Conservation (phyloP, 2,329 filamentous ascomycete genomes). For the Fusarium floridanum region DNA sequence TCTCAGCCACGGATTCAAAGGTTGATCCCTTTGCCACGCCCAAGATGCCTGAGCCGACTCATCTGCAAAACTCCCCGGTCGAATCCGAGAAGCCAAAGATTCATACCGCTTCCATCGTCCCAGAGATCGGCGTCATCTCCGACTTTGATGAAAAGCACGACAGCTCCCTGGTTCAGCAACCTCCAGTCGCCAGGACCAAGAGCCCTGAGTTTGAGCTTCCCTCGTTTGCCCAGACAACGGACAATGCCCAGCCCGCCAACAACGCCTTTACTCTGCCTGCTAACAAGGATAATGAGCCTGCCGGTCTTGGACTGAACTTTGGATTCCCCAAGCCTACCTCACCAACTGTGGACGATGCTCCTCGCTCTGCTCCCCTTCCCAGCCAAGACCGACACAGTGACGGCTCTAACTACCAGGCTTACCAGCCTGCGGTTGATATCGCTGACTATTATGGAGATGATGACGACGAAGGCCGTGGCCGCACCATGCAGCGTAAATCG, state of each 20-base stretch:
- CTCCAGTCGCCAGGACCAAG: slow-evolving; percentile 48
- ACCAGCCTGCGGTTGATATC: slow-evolving; percentile 47
- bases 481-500: slow-evolving; percentile 49
- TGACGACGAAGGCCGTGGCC: slow-evolving; percentile 51
- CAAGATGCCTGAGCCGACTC: slow-evolving; percentile 47
- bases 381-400: slow-evolving; percentile 32
- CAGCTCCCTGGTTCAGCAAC: slow-evolving; percentile 45
- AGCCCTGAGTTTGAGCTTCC: slow-evolving; percentile 45
- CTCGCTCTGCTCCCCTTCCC: slow-evolving; percentile 39
- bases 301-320: slow-evolving; percentile 53
- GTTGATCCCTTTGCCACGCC: slow-evolving; percentile 54
- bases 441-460: slow-evolving; percentile 53
- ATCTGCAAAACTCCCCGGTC: slow-evolving; percentile 39
- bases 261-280: slow-evolving; percentile 45
- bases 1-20: slow-evolving; percentile 49
- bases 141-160: slow-evolving; percentile 49
- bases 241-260: slow-evolving; percentile 27
- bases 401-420: slow-evolving; percentile 38
- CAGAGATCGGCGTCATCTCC: slow-evolving; percentile 55
- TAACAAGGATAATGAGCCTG: slow-evolving; percentile 44
- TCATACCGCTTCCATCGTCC: slow-evolving; percentile 52
- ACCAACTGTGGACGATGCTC: slow-evolving; percentile 38
- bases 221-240: slow-evolving; percentile 32
- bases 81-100: slow-evolving; percentile 46
- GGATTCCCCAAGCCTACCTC: slow-evolving; percentile 51